Base-by-base conservation (phyloP, 176 grass and related monocot species). In the Chloris gayana region DNA sequence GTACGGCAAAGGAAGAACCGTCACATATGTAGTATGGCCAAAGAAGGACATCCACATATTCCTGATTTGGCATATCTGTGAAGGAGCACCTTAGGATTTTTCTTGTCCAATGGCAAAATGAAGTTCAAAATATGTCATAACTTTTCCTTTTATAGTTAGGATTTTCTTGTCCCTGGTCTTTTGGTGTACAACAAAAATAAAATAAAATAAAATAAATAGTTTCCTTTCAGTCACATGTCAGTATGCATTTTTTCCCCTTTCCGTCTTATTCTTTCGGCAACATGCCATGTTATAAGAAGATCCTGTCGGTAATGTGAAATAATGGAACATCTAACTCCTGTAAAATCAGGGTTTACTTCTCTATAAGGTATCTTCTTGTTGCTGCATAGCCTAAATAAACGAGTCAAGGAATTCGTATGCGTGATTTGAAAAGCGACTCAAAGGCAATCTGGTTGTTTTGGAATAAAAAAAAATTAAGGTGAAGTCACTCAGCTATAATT, bases 301-400 rank as follows among this genome's bases (percentile, higher is more conserved):
- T 51, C 24, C 2, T 22, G n/a, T 27, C 17, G 46, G 34, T 73
- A 59, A 73, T 73, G 59, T 24, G 13, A 78, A 47, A n/a, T 11
- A 66, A 47, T 56, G n/a, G 7, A 75, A 68, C 49, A 44, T 58
- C 66, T 31, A 67, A n/a, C 32, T 56, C 30, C 37, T 74, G 49
- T 11, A 35, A 51, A 74, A 80, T 22, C 18, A 24, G 67, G 17
- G 58, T 68, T n/a, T 80, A 68, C 24, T 34, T 74, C 13, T 74
- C 4, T 70, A 74, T 66, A 30, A 2, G 9, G 27, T 80, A 34
- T 21, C 14, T 80, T 74, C 42, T 14, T 21, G 45, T 25, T 46
- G 29, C 34, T 73, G 58, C 34, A 22, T 66, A 41, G 11, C 14
- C 50, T 66, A 85, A 51, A 21, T 34, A 41, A 80, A 13, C 65